These are phyloP conservation scores for Aspergillus sp. DNA, from an alignment of 2,329 filamentous ascomycete genomes.

Conservation along the genomic window DNA sequence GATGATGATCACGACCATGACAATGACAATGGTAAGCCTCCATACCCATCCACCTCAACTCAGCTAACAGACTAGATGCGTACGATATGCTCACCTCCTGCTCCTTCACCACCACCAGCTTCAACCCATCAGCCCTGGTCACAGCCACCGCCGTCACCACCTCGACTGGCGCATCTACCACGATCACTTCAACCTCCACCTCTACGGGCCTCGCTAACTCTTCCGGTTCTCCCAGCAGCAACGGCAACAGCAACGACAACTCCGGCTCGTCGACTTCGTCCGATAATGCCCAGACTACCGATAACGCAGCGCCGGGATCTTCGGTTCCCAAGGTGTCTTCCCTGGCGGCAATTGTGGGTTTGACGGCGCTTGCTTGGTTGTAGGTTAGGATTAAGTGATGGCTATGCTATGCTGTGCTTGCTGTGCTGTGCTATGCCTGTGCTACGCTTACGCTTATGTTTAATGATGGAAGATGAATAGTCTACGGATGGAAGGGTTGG, in stretches of 20 bases:
- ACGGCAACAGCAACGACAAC: background rate
- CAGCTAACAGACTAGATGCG: constrained; percentile 15
- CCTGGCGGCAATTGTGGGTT: constrained; percentile 17
- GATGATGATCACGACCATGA: constrained; percentile 9
- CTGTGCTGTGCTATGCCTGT: no score
- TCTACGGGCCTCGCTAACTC: background rate
- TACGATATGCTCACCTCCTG: constrained; percentile 26
- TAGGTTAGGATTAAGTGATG: constrained; percentile 3
- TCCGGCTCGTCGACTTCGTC: constrained; percentile 1
- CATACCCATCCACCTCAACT: background rate
- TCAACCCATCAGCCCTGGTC: constrained; percentile 7
- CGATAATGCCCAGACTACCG: constrained; percentile 1
- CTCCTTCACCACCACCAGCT: constrained; percentile 22
- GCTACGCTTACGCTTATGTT: no score
- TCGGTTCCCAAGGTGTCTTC: constrained; percentile 10
- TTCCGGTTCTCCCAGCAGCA: background rate
- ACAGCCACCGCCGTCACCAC: constrained; percentile 13
- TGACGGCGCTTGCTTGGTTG: constrained; percentile 21
- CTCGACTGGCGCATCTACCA: constrained; percentile 1
- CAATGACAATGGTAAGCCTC: constrained; percentile 22
- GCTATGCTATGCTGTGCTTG: no score
- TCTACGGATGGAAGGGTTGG: no score
- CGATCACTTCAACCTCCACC: background rate
- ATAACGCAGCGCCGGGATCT: constrained; percentile 8
- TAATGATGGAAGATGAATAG: no score